Evolutionary conservation across 78 protist genomes (phyloP).

Genomic region (Dictyostelium citrinum): DNA sequence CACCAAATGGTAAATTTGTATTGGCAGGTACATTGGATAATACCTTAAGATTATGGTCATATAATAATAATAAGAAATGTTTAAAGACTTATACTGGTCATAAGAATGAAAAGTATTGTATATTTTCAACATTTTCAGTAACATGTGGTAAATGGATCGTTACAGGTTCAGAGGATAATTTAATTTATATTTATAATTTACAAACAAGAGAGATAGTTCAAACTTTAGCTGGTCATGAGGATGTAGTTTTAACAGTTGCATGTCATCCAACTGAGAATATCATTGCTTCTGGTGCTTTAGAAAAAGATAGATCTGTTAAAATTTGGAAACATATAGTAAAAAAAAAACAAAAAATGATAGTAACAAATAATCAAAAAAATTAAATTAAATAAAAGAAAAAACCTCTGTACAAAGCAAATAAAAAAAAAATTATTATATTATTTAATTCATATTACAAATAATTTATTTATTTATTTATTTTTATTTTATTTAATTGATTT

Average conservation of each 20-base stretch:
- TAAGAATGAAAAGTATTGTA: slow-evolving; percentile 84
- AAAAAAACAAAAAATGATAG: background rate
- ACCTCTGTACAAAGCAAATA: background rate
- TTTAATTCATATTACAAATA: background rate
- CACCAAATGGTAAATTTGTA: slow-evolving; percentile 93
- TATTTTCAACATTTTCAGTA: slow-evolving; percentile 80
- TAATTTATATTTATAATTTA: slow-evolving; percentile 88
- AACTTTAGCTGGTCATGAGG: slow-evolving; percentile 85
- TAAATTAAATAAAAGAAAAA: background rate
- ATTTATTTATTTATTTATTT: background rate
- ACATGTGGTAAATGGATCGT: slow-evolving; percentile 82
- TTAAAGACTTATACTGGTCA: slow-evolving; percentile 92
- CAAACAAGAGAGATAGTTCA: slow-evolving; percentile 87
- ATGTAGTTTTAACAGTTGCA: slow-evolving; percentile 83
- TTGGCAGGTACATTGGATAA: slow-evolving; percentile 88
- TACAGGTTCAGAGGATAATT: slow-evolving; percentile 89
- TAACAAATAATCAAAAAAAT: background rate
- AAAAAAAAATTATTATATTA: background rate
- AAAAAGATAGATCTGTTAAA: slow-evolving; percentile 72
- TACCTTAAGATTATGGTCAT: slow-evolving; percentile 88
- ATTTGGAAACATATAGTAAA: slow-evolving; percentile 78
- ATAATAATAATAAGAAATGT: slow-evolving; percentile 75
- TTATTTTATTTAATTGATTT: background rate
- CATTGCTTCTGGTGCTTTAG: slow-evolving; percentile 88
- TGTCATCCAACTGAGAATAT: slow-evolving; percentile 88